Conservation (phyloP, 345 rosid genomes). For the Noccaea caerulescens region DNA sequence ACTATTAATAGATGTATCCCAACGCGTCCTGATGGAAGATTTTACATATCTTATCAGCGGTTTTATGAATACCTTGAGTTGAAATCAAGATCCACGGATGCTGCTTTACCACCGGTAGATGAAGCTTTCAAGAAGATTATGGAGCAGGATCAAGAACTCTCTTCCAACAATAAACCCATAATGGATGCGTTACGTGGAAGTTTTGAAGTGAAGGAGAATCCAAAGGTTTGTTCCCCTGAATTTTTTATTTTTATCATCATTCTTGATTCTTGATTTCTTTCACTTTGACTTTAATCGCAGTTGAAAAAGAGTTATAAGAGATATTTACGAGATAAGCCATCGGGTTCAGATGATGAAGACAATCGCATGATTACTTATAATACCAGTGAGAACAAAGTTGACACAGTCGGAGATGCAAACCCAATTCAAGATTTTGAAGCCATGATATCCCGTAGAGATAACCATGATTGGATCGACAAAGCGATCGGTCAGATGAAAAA, state of each 20-base stretch:
- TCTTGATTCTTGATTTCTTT: background rate
- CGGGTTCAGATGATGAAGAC: constrained; percentile 66
- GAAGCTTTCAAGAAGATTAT: constrained; percentile 67
- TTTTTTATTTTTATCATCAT: constrained; percentile 13
- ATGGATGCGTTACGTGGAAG: constrained; percentile 53
- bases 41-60: constrained; percentile 53
- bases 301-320: constrained; percentile 63
- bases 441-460: constrained; percentile 82
- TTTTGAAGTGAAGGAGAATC: constrained; percentile 78
- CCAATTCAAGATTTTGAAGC: constrained; percentile 84
- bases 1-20: constrained; percentile 25
- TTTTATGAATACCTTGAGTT: constrained; percentile 75
- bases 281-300: constrained; percentile 48
- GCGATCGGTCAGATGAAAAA: constrained; percentile 71
- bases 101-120: constrained; percentile 79
- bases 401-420: constrained; percentile 60
- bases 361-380: constrained; percentile 39
- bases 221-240: constrained; percentile 58
- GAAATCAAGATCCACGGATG: constrained; percentile 74
- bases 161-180: constrained; percentile 53
- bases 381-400: constrained; percentile 45
- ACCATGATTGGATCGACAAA: constrained; percentile 60
- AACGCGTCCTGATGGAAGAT: constrained; percentile 33
- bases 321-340: constrained; percentile 56
- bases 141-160: constrained; percentile 69